Conservation (phyloP, 768 basidiomycete genomes). For the Daedalea quercina region DNA sequence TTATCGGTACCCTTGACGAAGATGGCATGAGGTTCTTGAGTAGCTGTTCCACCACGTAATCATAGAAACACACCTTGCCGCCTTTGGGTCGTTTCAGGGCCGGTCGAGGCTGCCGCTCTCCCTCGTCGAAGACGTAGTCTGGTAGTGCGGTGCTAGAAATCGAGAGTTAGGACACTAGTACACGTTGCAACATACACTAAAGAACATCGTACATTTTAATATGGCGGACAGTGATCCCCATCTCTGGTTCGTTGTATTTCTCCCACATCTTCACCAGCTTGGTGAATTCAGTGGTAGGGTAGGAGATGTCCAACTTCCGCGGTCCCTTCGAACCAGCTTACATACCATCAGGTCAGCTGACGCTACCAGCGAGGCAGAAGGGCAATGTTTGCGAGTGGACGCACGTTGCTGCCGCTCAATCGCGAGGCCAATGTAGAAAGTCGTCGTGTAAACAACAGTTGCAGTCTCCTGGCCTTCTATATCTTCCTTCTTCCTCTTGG, state of each 20-base stretch:
- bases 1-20: conserved; percentile 51
- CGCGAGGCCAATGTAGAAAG: conserved; percentile 92
- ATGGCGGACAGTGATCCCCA: conserved; percentile 93
- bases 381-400: conserved; percentile 21
- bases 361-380: background rate
- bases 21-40: conserved; percentile 4
- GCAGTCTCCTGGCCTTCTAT: conserved; percentile 70
- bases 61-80: conserved; percentile 38
- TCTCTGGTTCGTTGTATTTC: conserved; percentile 81
- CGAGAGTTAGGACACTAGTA: conserved; percentile 6
- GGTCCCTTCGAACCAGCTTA: conserved; percentile 73
- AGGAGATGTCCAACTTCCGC: conserved; percentile 90
- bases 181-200: background rate
- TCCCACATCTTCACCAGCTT: conserved; percentile 96
- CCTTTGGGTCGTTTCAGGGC: conserved; percentile 71
- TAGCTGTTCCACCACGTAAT: background rate
- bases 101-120: conserved; percentile 68
- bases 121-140: conserved; percentile 76
- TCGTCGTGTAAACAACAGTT: conserved; percentile 87
- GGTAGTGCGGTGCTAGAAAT: conserved; percentile 59
- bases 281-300: conserved; percentile 92
- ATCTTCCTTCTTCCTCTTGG: conserved; percentile 71
- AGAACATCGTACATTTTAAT: conserved; percentile 64
- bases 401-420: conserved; percentile 89
- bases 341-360: conserved; percentile 1